phyloP scores from a whole-genome alignment of 257 asterid genomes.

The Nicotiana attenuata region DNA sequence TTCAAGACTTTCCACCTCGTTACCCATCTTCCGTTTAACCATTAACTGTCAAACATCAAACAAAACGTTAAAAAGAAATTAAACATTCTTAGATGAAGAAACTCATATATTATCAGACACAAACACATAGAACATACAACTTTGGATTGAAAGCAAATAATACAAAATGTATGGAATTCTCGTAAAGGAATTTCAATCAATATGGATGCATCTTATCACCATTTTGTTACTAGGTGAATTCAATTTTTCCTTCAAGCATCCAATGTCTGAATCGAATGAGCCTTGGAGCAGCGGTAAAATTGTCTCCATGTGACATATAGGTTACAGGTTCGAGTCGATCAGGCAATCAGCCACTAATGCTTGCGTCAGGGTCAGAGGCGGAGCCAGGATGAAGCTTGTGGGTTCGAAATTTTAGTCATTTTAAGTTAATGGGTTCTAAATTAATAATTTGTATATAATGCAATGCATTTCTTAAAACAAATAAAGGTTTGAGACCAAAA shows the following conservation, averaged over 20 bases:
- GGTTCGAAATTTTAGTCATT: no score
- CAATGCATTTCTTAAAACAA: no score
- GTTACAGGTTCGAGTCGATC: no score
- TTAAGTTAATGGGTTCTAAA: no score
- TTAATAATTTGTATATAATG: no score
- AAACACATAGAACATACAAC: not conserved
- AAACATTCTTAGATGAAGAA: not conserved
- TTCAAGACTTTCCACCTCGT: constrained; percentile 24
- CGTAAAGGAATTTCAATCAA: not conserved
- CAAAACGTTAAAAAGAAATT: no score
- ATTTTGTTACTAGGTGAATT: not conserved
- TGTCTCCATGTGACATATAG: no score
- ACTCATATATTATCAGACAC: not conserved
- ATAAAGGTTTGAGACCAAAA: no score
- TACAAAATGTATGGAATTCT: not conserved
- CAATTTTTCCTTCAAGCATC: not conserved
- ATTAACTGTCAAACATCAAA: constrained; percentile 8
- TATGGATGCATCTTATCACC: not conserved
- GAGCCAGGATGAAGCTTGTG: no score
- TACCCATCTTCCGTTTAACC: constrained; percentile 45
- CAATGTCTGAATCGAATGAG: not conserved
- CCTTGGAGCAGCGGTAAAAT: not conserved
- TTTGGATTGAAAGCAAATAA: not conserved
- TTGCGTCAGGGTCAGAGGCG: no score
- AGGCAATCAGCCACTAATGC: no score